Percentiles rank a stretch among this genome's conserved stretches.
Conservation (phyloP, 163 green algal genomes). For the Scenedesmus sp. region DNA sequence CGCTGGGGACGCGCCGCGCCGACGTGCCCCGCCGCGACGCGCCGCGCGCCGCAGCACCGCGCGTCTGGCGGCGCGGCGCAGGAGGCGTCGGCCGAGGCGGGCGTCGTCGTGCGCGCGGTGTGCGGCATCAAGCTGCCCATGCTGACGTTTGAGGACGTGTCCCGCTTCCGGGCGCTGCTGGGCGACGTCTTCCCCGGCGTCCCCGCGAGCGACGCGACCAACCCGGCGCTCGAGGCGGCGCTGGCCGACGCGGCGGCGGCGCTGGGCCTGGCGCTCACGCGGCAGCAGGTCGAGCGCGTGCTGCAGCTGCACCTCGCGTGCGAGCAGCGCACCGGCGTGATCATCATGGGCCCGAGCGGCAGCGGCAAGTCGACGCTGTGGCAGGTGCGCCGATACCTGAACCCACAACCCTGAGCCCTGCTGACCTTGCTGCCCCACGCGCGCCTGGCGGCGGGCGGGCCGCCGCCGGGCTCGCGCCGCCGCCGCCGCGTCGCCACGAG, state of each 20-base stretch:
- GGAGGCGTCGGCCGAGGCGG: conserved; percentile 50
- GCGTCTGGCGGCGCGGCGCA: too few species aligned
- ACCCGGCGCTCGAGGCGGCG: conserved; percentile 69
- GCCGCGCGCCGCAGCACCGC: too few species aligned
- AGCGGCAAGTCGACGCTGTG: conserved; percentile 77
- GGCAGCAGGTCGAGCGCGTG: conserved; percentile 75
- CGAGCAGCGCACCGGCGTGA: conserved; percentile 84
- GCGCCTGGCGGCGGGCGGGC: too few species aligned
- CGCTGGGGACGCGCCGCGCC: too few species aligned
- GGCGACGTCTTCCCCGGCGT: conserved; percentile 72
- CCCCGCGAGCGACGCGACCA: conserved; percentile 50
- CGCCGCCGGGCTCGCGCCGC: too few species aligned
- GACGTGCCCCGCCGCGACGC: too few species aligned
- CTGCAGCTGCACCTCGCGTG: conserved; percentile 80
- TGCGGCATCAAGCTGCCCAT: conserved; percentile 77
- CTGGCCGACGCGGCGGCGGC: conserved; percentile 55
- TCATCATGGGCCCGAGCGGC: conserved; percentile 82
- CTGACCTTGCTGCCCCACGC: too few species aligned
- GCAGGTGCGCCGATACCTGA: conserved; percentile 39
- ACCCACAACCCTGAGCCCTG: not conserved
- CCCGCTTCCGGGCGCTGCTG: conserved; percentile 68
- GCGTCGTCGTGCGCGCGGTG: conserved; percentile 75
- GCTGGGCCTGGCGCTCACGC: conserved; percentile 59
- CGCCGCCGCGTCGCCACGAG: not conserved
- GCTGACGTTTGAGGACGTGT: conserved; percentile 77